These are phyloP conservation scores for Jacaranda copaia DNA, from an alignment of 257 asterid species.

Conservation along the genomic window DNA sequence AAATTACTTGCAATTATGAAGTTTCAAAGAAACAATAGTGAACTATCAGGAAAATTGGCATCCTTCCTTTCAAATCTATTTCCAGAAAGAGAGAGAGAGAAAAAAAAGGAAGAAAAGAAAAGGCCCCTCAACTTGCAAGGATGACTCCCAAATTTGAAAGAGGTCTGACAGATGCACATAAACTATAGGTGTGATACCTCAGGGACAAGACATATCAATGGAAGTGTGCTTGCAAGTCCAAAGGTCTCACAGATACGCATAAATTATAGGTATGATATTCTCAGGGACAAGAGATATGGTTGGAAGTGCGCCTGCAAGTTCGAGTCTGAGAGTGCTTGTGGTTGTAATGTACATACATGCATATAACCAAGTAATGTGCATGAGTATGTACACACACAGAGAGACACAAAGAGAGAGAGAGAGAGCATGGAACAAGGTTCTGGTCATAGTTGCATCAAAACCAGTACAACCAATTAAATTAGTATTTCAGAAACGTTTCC, in stretches of 20 bases:
- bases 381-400: background rate
- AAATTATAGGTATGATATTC: background rate
- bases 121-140: conserved; percentile 3
- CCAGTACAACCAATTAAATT: background rate
- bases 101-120: background rate
- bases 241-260: background rate
- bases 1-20: background rate
- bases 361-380: background rate
- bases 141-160: background rate
- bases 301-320: background rate
- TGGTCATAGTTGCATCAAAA: background rate
- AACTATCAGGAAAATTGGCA: background rate
- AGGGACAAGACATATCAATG: too few species aligned
- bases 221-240: too few species aligned
- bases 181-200: too few species aligned
- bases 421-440: background rate
- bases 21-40: background rate
- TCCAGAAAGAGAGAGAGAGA: background rate
- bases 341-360: background rate
- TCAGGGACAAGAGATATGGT: background rate
- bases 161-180: too few species aligned
- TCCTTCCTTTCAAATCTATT: background rate
- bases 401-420: background rate
- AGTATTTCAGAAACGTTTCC: conserved; percentile 13
- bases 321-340: background rate